Evolutionary conservation across 169 alveolate species (phyloP).

Genomic region (Plasmodium fragile): DNA sequence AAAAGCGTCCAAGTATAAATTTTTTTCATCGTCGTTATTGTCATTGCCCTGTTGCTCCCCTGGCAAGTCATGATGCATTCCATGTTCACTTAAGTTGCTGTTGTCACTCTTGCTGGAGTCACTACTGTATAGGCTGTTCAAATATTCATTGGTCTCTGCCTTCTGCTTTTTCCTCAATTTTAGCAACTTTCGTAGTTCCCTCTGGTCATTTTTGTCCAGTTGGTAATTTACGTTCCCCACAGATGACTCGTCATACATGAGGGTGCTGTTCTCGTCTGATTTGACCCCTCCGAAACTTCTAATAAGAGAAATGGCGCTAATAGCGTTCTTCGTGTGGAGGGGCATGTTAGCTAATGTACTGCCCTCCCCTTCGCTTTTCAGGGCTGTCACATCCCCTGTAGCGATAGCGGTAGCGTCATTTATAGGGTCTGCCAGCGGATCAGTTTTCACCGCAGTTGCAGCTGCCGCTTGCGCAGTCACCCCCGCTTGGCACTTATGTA

Average conservation of each 20-base stretch:
- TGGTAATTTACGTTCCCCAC: conserved; percentile 22
- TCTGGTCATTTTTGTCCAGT: background rate
- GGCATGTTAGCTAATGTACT: background rate
- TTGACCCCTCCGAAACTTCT: background rate
- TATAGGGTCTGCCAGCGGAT: background rate
- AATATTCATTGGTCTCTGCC: background rate
- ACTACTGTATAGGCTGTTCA: conserved; percentile 22
- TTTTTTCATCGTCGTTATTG: conserved; percentile 4
- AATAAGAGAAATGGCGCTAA: background rate
- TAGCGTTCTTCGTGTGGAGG: background rate
- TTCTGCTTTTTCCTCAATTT: conserved; percentile 3
- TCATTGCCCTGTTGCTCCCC: background rate
- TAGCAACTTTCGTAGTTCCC: background rate
- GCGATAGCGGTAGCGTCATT: background rate
- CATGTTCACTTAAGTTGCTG: background rate
- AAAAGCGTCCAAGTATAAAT: conserved; percentile 43
- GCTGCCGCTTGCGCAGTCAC: background rate
- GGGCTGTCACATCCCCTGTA: background rate
- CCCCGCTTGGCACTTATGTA: background rate
- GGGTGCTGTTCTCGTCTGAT: conserved; percentile 5
- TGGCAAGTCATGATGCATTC: background rate
- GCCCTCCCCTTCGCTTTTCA: background rate
- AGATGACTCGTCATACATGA: conserved; percentile 17
- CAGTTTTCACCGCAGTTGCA: background rate
- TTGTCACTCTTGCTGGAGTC: conserved; percentile 4